phyloP scores from a whole-genome alignment of 1,284 basidiomycete genomes.

The Cutaneotrichosporon sp. region DNA sequence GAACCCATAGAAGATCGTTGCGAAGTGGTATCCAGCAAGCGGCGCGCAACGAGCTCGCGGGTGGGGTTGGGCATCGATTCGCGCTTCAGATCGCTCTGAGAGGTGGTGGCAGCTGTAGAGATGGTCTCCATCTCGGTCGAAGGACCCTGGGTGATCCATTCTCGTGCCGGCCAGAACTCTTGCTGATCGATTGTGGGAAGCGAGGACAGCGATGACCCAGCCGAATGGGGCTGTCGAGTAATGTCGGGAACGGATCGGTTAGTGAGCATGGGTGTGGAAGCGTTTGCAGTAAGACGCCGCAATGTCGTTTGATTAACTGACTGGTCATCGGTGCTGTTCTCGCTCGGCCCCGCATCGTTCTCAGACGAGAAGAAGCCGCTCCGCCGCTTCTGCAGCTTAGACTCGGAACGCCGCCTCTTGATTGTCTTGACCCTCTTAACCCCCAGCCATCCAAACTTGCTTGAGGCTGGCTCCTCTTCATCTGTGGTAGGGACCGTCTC shows the following conservation, averaged over 20 bases:
- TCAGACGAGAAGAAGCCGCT: constrained; percentile 11
- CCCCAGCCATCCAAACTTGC: constrained; percentile 42
- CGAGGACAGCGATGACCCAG: constrained; percentile 3
- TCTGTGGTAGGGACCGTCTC: constrained; percentile 8
- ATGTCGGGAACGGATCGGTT: neutral
- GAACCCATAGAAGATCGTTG: constrained; percentile 5
- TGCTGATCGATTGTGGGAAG: constrained; percentile 16
- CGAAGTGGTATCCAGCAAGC: neutral
- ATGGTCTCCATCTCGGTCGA: constrained; percentile 30
- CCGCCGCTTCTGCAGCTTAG: constrained; percentile 16
- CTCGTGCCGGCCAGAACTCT: constrained; percentile 10
- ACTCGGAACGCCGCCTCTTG: constrained; percentile 32
- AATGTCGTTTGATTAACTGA: neutral
- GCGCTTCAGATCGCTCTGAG: neutral
- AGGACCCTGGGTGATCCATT: constrained; percentile 21
- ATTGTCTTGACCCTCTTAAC: constrained; percentile 29
- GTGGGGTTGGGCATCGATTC: neutral
- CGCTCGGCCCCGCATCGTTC: constrained; percentile 5
- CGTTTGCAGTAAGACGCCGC: neutral
- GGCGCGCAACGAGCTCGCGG: neutral
- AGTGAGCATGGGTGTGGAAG: constrained; percentile 6
- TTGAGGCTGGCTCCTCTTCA: constrained; percentile 10
- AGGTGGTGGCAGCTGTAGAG: constrained; percentile 12
- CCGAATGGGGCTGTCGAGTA: neutral
- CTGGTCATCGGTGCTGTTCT: neutral